phyloP scores from a whole-genome alignment of 495 filamentous ascomycete species.

The Hypoxylon perforatum region DNA sequence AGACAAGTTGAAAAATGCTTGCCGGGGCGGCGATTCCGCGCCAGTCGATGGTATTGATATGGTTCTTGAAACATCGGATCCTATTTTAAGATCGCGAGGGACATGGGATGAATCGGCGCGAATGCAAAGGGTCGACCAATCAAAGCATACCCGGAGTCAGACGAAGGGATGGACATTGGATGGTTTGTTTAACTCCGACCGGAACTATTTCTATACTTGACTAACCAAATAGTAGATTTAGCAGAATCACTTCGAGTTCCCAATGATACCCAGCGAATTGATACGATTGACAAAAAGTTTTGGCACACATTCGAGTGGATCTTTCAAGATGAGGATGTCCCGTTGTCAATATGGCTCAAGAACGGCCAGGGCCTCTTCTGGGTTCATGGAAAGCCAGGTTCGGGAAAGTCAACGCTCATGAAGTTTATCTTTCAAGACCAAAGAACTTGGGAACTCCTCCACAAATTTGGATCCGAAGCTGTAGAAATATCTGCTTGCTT shows the following conservation, averaged over 20 bases:
- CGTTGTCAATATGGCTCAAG: slow-evolving; percentile 14
- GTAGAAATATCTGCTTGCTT: slow-evolving; percentile 11
- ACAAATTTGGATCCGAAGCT: background rate
- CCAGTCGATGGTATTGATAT: background rate
- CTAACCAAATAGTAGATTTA: background rate
- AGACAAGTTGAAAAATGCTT: background rate
- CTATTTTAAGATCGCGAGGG: too few species aligned
- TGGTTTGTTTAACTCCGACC: background rate
- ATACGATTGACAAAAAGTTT: slow-evolving; percentile 14
- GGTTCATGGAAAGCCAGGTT: slow-evolving; percentile 28
- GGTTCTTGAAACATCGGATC: background rate
- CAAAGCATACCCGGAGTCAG: background rate
- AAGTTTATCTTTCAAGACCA: slow-evolving; percentile 24
- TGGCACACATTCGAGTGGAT: slow-evolving; percentile 28
- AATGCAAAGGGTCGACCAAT: background rate
- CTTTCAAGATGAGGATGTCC: slow-evolving; percentile 6
- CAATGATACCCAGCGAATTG: background rate
- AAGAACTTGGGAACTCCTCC: slow-evolving; percentile 14
- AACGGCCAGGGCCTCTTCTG: slow-evolving; percentile 18
- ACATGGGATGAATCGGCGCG: background rate
- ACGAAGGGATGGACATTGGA: background rate
- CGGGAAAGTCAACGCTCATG: slow-evolving; percentile 36
- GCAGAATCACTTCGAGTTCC: background rate
- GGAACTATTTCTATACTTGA: background rate
- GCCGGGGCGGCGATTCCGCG: background rate